These are phyloP conservation scores for Kodamaea plutei DNA, from an alignment of 1,139 yeast species.

Conservation along the genomic window DNA sequence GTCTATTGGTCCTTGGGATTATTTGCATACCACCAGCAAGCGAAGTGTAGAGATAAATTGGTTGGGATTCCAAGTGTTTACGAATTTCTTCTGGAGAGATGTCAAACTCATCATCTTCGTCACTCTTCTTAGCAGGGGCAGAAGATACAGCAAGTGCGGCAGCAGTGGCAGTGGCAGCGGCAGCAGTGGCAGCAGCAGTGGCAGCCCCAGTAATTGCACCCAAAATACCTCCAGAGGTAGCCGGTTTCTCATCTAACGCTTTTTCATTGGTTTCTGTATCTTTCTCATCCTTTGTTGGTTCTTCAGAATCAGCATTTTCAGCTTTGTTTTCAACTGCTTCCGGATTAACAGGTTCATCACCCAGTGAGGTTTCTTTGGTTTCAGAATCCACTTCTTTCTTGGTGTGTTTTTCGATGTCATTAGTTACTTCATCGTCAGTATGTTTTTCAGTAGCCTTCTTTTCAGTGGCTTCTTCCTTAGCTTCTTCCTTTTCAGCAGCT, in stretches of 20 bases:
- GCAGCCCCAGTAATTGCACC: constrained; percentile 8
- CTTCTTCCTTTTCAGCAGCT: background rate
- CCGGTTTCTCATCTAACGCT: constrained; percentile 1
- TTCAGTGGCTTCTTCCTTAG: constrained; percentile 1
- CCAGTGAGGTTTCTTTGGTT: background rate
- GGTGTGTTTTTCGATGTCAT: background rate
- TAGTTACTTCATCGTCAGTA: background rate
- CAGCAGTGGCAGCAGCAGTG: constrained; percentile 4
- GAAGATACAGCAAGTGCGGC: constrained; percentile 3
- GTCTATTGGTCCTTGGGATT: constrained; percentile 73
- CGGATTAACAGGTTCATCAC: constrained; percentile 1
- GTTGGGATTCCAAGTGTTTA: constrained; percentile 46
- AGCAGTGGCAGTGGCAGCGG: constrained; percentile 6
- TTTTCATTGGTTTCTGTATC: constrained; percentile 2
- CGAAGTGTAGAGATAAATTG: constrained; percentile 78
- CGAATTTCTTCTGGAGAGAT: constrained; percentile 45
- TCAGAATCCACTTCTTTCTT: background rate
- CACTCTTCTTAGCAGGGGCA: constrained; percentile 6
- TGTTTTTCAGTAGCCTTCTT: constrained; percentile 1
- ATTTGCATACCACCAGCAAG: constrained; percentile 87
- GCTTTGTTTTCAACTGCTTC: background rate
- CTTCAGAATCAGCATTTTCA: background rate
- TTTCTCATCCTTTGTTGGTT: background rate
- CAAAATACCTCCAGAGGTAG: constrained; percentile 3
- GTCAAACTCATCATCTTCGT: constrained; percentile 31